Percentiles rank a stretch among this genome's conserved stretches.
Conservation (phyloP, 495 filamentous ascomycete species). For the Aspergillus egyptiacus region DNA sequence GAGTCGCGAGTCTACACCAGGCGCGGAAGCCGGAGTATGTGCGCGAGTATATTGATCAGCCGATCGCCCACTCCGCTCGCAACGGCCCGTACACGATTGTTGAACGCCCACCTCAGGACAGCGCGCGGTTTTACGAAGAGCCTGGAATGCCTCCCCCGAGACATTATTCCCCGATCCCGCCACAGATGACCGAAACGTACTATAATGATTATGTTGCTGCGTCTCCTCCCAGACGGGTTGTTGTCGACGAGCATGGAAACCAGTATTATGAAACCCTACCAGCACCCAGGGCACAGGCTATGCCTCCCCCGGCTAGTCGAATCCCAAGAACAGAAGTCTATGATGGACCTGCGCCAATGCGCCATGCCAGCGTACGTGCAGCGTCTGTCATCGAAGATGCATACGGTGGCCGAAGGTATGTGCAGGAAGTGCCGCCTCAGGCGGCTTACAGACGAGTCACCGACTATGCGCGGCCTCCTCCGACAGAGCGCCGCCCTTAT, state of each 20-base stretch:
- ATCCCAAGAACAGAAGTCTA: conserved; percentile 30
- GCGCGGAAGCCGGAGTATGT: conserved; percentile 46
- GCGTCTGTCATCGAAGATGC: conserved; percentile 38
- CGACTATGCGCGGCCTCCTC: conserved; percentile 37
- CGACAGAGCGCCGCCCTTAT: conserved; percentile 31
- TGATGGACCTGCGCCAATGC: conserved; percentile 31
- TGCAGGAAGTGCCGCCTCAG: conserved; percentile 42
- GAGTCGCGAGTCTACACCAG: conserved; percentile 54
- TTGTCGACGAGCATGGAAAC: conserved; percentile 65
- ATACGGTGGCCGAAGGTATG: conserved; percentile 39
- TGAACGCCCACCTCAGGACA: conserved; percentile 45
- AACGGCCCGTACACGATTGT: conserved; percentile 56
- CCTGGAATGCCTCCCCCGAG: conserved; percentile 33
- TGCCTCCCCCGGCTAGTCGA: conserved; percentile 45
- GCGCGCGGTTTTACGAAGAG: conserved; percentile 54
- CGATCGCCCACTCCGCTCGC: conserved; percentile 44
- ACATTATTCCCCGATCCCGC: conserved; percentile 52
- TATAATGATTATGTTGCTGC: conserved; percentile 48
- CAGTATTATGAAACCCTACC: conserved; percentile 60
- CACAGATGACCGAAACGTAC: conserved; percentile 45
- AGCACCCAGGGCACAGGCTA: conserved; percentile 37
- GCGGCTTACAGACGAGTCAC: conserved; percentile 36
- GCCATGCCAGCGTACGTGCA: conserved; percentile 35
- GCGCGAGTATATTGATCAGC: conserved; percentile 39
- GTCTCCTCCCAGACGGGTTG: conserved; percentile 55